A percentile compares a stretch with the other conserved stretches of the same genome.
phyloP scores from a whole-genome alignment of 306 rosid genomes.

The Acacia crassicarpa region DNA sequence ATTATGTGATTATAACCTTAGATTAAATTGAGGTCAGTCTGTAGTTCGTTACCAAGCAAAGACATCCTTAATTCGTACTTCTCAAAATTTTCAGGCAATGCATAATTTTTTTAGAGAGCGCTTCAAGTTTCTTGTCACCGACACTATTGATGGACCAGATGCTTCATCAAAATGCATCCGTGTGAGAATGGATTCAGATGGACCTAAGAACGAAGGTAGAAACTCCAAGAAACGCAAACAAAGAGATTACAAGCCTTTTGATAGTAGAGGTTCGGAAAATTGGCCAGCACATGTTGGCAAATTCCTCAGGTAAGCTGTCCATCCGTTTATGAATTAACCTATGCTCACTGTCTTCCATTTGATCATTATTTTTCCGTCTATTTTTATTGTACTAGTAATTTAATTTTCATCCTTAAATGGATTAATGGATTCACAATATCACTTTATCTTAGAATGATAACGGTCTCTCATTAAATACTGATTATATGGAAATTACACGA shows the following conservation, averaged over 20 bases:
- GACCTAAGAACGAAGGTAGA: constrained; percentile 49
- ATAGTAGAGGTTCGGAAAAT: constrained; percentile 88
- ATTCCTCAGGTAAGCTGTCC: constrained; percentile 66
- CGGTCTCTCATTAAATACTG: neutral
- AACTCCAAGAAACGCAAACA: constrained; percentile 81
- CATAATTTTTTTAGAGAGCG: constrained; percentile 85
- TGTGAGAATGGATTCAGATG: constrained; percentile 70
- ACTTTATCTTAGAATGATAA: neutral
- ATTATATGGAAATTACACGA: neutral
- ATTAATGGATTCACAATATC: neutral
- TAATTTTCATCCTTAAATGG: neutral
- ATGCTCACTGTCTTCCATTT: constrained; percentile 27
- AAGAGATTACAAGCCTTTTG: constrained; percentile 80
- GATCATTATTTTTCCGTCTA: constrained; percentile 8
- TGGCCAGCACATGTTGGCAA: constrained; percentile 77
- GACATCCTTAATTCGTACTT: neutral
- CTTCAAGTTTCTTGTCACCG: constrained; percentile 88
- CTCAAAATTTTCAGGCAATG: constrained; percentile 62
- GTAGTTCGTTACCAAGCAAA: constrained; percentile 1
- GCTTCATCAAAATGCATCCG: constrained; percentile 89
- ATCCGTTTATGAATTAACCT: constrained; percentile 23
- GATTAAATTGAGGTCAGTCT: constrained; percentile 19
- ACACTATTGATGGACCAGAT: constrained; percentile 86
- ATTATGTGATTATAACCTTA: neutral
- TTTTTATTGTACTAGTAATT: neutral